Conservation (phyloP, 2,329 filamentous ascomycete genomes). For the Apiospora marii region DNA sequence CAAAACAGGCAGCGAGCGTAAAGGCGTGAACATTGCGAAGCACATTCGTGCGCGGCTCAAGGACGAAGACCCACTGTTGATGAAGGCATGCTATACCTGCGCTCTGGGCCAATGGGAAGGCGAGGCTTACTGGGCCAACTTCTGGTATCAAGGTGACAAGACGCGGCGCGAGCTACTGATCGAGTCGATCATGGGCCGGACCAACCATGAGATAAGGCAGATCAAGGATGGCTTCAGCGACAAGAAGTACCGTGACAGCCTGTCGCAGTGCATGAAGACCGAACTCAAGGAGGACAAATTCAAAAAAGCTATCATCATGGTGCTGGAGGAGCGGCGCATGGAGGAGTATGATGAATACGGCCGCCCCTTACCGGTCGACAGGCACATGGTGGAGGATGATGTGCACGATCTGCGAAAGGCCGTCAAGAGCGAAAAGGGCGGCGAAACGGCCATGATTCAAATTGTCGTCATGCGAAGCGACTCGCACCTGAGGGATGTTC, state of each 20-base stretch:
- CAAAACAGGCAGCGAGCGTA: slow-evolving; percentile 76
- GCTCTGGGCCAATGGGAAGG: slow-evolving; percentile 90
- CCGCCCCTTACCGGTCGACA: slow-evolving; percentile 63
- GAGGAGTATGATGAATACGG: slow-evolving; percentile 78
- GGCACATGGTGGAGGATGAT: slow-evolving; percentile 71
- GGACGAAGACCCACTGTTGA: slow-evolving; percentile 76
- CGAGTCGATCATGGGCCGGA: slow-evolving; percentile 88
- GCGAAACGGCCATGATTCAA: slow-evolving; percentile 86
- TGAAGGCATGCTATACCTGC: slow-evolving; percentile 90
- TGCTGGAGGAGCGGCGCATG: slow-evolving; percentile 83
- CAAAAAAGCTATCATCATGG: slow-evolving; percentile 83
- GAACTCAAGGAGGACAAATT: slow-evolving; percentile 98
- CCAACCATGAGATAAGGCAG: slow-evolving; percentile 82
- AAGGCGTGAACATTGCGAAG: slow-evolving; percentile 85
- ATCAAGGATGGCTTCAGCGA: slow-evolving; percentile 92
- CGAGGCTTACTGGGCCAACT: slow-evolving; percentile 98
- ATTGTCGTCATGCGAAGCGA: slow-evolving; percentile 86
- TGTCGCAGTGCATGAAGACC: slow-evolving; percentile 86
- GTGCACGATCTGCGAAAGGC: slow-evolving; percentile 73
- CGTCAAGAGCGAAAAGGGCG: slow-evolving; percentile 78
- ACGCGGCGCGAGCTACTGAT: slow-evolving; percentile 89
- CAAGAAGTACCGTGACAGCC: slow-evolving; percentile 86
- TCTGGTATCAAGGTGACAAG: slow-evolving; percentile 92
- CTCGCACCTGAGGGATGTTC: slow-evolving; percentile 79
- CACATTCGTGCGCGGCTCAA: slow-evolving; percentile 82